A percentile compares a stretch with the other conserved stretches of the same genome.
Conservation (phyloP, 2,329 filamentous ascomycete genomes). For the Chlorencoelia australis region DNA sequence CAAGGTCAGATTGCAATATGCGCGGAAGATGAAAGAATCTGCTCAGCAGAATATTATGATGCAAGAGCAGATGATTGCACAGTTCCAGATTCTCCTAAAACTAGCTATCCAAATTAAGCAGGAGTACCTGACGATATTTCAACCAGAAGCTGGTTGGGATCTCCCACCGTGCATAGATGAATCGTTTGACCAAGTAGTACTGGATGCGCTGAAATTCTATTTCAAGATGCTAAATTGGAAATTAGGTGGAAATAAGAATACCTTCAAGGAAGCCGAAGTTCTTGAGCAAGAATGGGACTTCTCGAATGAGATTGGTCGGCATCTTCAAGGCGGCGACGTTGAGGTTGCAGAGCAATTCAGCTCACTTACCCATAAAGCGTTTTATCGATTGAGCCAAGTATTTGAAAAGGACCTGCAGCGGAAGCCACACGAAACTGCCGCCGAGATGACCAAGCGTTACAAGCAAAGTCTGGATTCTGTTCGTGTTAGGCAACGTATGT, state of each 20-base stretch:
- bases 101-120: constrained; percentile 89
- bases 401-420: constrained; percentile 87
- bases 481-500: constrained; percentile 87
- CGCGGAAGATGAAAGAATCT: constrained; percentile 90
- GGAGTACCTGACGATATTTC: constrained; percentile 73
- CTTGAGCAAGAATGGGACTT: constrained; percentile 98
- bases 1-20: constrained; percentile 79
- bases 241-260: constrained; percentile 93
- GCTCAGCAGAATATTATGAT: constrained; percentile 87
- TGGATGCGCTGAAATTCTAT: constrained; percentile 93
- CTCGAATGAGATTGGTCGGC: constrained; percentile 82
- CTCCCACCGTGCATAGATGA: constrained; percentile 94
- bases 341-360: constrained; percentile 98
- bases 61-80: constrained; percentile 94
- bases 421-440: constrained; percentile 70
- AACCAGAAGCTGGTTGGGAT: constrained; percentile 88
- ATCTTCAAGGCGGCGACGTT: constrained; percentile 87
- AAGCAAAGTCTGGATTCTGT: constrained; percentile 94
- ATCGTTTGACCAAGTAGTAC: constrained; percentile 81
- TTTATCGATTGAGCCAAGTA: constrained; percentile 77
- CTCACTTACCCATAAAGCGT: constrained; percentile 83
- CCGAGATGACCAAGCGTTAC: constrained; percentile 94
- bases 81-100: constrained; percentile 88
- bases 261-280: constrained; percentile 97
- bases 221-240: constrained; percentile 99